Base-by-base conservation (phyloP, 495 filamentous ascomycete genomes). In the Aspergillus cavernicola region DNA sequence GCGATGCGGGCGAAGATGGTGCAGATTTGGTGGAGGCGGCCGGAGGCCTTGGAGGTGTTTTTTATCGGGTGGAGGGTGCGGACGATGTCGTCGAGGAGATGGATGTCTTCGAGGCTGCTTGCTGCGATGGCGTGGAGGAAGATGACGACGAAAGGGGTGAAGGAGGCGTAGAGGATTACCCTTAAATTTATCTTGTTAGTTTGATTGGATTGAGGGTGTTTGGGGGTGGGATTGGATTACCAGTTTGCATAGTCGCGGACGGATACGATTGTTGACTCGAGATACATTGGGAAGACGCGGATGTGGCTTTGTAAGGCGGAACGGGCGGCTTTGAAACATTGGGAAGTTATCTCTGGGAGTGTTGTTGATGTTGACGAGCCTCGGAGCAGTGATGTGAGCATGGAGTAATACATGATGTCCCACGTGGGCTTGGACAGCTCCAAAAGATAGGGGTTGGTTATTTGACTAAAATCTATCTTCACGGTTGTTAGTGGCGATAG, bases 171-270 rank as follows among this genome's bases (percentile, higher is more conserved):
- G 0, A 66, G 36, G 4, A 61, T 44, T 7, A 63, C 50, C 59
- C 62, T 65, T 32, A n/a, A 7, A 32, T 19, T 1, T 11, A 3
- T 4, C 4, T 4, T 28, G 26, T 46, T 33, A 31, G 26, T 38
- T 33, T 33, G 36, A 19, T 38, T 6, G 36, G 36, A 38, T 28
- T 28, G 24, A 35, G n/a, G 12, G 6, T 3, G 32, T 35, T 6
- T 6, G 12, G 32, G 32, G 32, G 22, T 28, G 19, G 15, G 47
- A 15, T 28, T 28, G 24, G 15, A 39, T 22, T n/a, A 62, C 62
- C 59, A 65, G 24, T 65, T 65, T n/a, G 52, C 59, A 49, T 65
- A 65, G n/a, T 65, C 62, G 1, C 54, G 40, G 5, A 45, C 42
- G 0, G 62, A 52, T 10, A 60, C 33, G 9, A 45, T 11, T 4